Evolutionary conservation across 352 stramenopile genomes (phyloP), one percentile per base, ranked within the genome.

Genomic region (Ophiocytium majus): DNA sequence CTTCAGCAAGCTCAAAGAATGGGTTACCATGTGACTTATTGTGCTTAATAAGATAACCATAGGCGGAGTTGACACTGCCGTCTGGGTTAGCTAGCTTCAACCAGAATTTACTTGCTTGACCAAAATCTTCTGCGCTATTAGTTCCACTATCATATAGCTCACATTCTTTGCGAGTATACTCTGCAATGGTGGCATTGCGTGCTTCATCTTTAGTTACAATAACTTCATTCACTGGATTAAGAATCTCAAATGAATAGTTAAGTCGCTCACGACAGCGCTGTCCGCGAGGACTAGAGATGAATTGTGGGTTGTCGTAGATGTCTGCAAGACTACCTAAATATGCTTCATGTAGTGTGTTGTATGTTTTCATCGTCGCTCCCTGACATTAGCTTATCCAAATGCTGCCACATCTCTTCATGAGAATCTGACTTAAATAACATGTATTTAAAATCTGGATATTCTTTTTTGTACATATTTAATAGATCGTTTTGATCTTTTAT

Each of bases 21-120:
- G 28, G 28, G 28, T 71, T 71, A 71, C 57, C 57, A 28, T 71
- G 57, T 23, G 57, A 23, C 57, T 71, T 71, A 71, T 71, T 28
- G 23, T 71, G 23, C 57, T 28, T 23, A 71, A 71, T 71, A 71
- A 71, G 57, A 23, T 71, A 23, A 23, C 57, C 57, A 71, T 71
- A 71, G 57, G 57, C 57, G 23, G 57, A 71, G 57, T 71, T 71
- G 28, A 71, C 57, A 23, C 19, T 71, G 23, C 57, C 57, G 28
- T 71, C 57, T 71, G 57, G 57, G 28, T 71, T 71, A 28, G 57
- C 57, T 71, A 71, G 57, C 57, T 71, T 71, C 23, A 71, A 28
- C 57, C 57, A 71, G 28, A 71, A 71, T 28, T 71, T 71, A 71
- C 19, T 23, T 23, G 57, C 57, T 71, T 71, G 23, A 71, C 57